Conservation (phyloP, 306 rosid species). For the Phaseolus lunatus region DNA sequence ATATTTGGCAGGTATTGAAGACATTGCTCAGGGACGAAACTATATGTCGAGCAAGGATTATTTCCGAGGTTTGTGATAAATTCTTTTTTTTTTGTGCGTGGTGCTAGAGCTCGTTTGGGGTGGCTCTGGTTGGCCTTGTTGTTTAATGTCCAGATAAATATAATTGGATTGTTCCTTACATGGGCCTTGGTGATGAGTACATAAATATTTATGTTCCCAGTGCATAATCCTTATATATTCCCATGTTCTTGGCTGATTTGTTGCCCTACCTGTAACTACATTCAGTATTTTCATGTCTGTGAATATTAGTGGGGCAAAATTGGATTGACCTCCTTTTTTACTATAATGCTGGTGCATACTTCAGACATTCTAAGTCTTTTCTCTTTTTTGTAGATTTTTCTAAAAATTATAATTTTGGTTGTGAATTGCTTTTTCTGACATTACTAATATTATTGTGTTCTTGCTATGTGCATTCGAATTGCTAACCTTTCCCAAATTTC, state of each 20-base stretch:
- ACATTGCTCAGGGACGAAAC: slow-evolving; percentile 81
- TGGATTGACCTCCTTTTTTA: slow-evolving; percentile 26
- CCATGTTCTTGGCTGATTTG: slow-evolving; percentile 23
- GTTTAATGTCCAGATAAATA: slow-evolving; percentile 19
- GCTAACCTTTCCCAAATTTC: slow-evolving; percentile 2
- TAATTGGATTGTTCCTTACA: slow-evolving; percentile 6
- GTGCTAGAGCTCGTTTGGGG: slow-evolving; percentile 13
- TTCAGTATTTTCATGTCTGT: slow-evolving; percentile 12
- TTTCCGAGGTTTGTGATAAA: slow-evolving; percentile 66
- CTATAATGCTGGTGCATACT: slow-evolving; percentile 15
- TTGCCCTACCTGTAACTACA: slow-evolving; percentile 20
- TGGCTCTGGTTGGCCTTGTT: neutral
- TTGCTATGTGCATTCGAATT: slow-evolving; percentile 29
- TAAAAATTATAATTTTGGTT: slow-evolving; percentile 5
- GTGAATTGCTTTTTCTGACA: slow-evolving; percentile 28
- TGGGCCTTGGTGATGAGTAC: neutral
- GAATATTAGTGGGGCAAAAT: slow-evolving; percentile 20
- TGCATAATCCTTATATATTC: slow-evolving; percentile 20
- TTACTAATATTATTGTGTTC: neutral
- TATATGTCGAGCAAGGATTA: slow-evolving; percentile 76
- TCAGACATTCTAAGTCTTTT: slow-evolving; percentile 20
- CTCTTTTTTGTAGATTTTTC: slow-evolving; percentile 14
- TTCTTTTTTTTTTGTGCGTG: neutral
- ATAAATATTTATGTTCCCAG: neutral
- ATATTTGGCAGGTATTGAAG: slow-evolving; percentile 79